Percentiles rank a stretch among this genome's conserved stretches.
phyloP scores from a whole-genome alignment of 192 early-diverging fungal genomes.

The Entrophospora sp. region DNA sequence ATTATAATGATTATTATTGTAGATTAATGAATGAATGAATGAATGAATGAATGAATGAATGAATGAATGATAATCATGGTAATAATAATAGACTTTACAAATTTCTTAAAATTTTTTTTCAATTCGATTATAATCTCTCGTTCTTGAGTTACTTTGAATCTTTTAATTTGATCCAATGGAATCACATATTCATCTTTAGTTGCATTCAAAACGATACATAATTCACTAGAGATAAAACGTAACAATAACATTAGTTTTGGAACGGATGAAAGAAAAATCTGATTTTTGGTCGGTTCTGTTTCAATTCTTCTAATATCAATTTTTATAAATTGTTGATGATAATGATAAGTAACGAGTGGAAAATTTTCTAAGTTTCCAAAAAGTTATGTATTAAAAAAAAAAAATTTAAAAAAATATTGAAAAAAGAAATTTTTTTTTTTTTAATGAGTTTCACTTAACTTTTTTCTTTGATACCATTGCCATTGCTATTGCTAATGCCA shows the following conservation, averaged over 20 bases:
- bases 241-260: not conserved
- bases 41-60: not conserved
- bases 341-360: too few relatives aligned
- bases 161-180: not conserved
- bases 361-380: too few relatives aligned
- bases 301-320: not conserved
- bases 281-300: not conserved
- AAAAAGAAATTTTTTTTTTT: too few relatives aligned
- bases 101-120: not conserved
- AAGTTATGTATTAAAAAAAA: too few relatives aligned
- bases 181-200: not conserved
- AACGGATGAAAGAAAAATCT: not conserved
- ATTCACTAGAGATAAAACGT: not conserved
- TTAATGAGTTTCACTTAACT: too few relatives aligned
- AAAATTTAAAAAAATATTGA: too few relatives aligned
- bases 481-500: too few relatives aligned
- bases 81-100: not conserved
- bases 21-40: not conserved
- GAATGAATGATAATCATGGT: not conserved
- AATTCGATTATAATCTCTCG: not conserved
- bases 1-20: too few relatives aligned
- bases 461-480: too few relatives aligned
- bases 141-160: not conserved
- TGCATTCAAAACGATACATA: not conserved
- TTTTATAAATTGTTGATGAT: slow-evolving; percentile 5